phyloP scores from a whole-genome alignment of 2,329 filamentous ascomycete genomes.

The Fusarium sp. region DNA sequence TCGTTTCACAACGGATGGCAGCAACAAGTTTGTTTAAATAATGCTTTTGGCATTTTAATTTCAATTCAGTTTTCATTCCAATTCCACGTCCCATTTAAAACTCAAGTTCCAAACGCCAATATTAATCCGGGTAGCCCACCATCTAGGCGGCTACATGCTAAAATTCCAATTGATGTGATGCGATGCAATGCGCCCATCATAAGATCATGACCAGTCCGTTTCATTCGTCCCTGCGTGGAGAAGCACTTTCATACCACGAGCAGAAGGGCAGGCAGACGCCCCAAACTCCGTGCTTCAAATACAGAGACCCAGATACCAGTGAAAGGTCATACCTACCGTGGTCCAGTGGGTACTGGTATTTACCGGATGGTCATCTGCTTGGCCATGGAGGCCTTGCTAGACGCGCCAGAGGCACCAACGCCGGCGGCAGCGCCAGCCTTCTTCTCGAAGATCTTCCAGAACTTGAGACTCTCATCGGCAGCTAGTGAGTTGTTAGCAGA shows the following conservation, averaged over 20 bases:
- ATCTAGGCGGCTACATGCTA: constrained; percentile 17
- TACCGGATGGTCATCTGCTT: constrained; percentile 97
- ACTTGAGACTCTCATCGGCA: constrained; percentile 97
- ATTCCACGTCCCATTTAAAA: constrained; percentile 6
- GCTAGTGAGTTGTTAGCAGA: constrained; percentile 60
- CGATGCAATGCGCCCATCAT: constrained; percentile 37
- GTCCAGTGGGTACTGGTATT: constrained; percentile 51
- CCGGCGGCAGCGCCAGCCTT: constrained; percentile 82
- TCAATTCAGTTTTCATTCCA: constrained; percentile 16
- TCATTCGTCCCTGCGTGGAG: constrained; percentile 58
- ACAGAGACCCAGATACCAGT: constrained; percentile 60
- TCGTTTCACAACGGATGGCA: not conserved
- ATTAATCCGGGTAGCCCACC: constrained; percentile 27
- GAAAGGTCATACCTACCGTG: constrained; percentile 63
- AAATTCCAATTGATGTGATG: constrained; percentile 17
- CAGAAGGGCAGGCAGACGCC: constrained; percentile 58
- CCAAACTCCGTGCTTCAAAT: constrained; percentile 68
- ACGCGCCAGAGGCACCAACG: constrained; percentile 74
- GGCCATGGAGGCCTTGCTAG: constrained; percentile 84
- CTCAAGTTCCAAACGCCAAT: constrained; percentile 22
- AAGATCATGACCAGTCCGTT: constrained; percentile 49
- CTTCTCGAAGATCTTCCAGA: constrained; percentile 99
- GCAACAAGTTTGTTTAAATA: constrained; percentile 14
- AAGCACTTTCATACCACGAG: constrained; percentile 66
- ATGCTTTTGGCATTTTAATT: constrained; percentile 38